Evolutionary conservation across 2,329 filamentous ascomycete genomes (phyloP), one percentile per base, ranked within the genome.

Genomic region (Venturia oleaginea): DNA sequence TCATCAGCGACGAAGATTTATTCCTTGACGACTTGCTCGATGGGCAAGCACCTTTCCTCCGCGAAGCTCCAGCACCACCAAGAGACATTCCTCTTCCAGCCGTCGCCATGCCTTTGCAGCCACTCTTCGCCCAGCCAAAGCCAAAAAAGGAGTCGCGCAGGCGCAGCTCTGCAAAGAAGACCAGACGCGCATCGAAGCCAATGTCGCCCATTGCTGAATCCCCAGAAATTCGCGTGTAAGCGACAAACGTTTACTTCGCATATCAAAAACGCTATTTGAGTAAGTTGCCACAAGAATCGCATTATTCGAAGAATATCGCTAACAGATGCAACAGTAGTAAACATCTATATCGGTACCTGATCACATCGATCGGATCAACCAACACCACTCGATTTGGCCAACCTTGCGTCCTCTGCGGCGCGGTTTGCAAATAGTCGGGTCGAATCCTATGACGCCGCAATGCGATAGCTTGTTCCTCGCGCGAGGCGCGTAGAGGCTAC

Each of bases 171-270:
- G 51, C 27, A n/a, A 71, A 72, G 68, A 78, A 77, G 72, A 71
- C 72, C 65, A 71, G 73, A 51, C 72, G 75, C 63, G 68, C 73
- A 2, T 75, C 74, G 54, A 76, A 76, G 71, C 75, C 76, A 15
- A 77, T 78, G 75, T 73, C 72, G 64, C 75, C 75, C 64, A 77
- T 78, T 65, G 70, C 74, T 13, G 76, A 77, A 71, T 74, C 73
- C 8, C 73, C 74, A 24, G 74, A 76, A 67, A 63, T 61, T n/a
- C 71, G 72, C 19, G 75, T 76, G 69, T 77, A 71, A 76, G 67
- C 30, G 66, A 24, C 11, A 37, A 61, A 22, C 30, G 1, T 2
- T 17, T 11, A n/a, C 6, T 17, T 2, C 37, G 43, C 32, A n/a
- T 17, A 17, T 38, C 42, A 24, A 8, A n/a, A 5, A 24, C n/a